Evolutionary conservation across 768 basidiomycete genomes (phyloP).

Genomic region (Tulasnella sp.): DNA sequence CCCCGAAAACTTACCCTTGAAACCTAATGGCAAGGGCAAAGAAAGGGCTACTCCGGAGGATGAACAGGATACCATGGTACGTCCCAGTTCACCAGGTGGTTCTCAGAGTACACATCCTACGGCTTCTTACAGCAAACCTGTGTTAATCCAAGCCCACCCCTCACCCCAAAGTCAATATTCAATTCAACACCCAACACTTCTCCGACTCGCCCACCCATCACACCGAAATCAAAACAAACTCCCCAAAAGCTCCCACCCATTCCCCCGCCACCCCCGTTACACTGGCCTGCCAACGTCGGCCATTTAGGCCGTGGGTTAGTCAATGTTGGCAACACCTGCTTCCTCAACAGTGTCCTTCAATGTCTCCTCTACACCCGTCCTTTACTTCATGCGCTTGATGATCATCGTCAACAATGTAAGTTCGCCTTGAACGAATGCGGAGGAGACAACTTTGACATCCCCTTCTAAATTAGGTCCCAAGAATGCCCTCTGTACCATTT

Average conservation of each 20-base stretch:
- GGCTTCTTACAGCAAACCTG: too few species aligned
- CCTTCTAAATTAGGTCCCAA: not conserved
- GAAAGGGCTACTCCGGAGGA: slow-evolving; percentile 28
- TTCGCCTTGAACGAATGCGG: too few species aligned
- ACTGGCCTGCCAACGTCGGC: slow-evolving; percentile 6
- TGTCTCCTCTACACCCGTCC: slow-evolving; percentile 89
- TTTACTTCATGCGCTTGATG: slow-evolving; percentile 47
- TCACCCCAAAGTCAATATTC: not conserved
- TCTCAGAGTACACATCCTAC: too few species aligned
- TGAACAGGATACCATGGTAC: not conserved
- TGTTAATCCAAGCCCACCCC: not conserved
- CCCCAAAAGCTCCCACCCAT: not conserved
- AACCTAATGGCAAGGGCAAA: slow-evolving; percentile 30
- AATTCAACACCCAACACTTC: not conserved
- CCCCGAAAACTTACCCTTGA: slow-evolving; percentile 35
- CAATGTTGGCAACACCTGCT: slow-evolving; percentile 91
- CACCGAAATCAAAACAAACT: not conserved
- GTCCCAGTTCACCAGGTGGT: slow-evolving; percentile 2
- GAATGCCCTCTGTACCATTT: not conserved
- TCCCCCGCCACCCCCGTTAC: not conserved
- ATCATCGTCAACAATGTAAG: slow-evolving; percentile 51
- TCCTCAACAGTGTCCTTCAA: slow-evolving; percentile 88
- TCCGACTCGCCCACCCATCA: not conserved
- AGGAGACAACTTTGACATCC: not conserved
- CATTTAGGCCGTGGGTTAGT: slow-evolving; percentile 50